These are phyloP conservation scores for Gentiana macrophylla DNA, from an alignment of 257 asterid species.

Conservation along the genomic window DNA sequence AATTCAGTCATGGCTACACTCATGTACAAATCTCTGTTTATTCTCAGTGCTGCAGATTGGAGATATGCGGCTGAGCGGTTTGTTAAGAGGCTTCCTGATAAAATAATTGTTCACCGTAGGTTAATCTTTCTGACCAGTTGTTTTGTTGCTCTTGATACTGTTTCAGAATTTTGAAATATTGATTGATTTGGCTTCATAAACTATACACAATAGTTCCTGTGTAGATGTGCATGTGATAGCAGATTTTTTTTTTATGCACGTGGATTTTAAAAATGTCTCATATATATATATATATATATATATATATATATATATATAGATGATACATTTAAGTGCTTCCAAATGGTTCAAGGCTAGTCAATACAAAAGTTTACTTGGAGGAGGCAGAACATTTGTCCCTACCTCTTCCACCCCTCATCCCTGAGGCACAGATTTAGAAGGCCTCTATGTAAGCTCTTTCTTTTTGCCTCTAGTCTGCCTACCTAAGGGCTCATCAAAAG, in stretches of 20 bases:
- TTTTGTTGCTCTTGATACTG: neutral
- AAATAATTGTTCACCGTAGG: constrained; percentile 80
- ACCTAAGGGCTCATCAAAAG: too few species aligned
- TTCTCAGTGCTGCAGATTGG: constrained; percentile 82
- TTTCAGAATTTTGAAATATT: neutral
- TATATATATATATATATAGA: too few species aligned
- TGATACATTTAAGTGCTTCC: too few species aligned
- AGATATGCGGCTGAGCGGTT: constrained; percentile 79
- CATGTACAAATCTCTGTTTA: constrained; percentile 7
- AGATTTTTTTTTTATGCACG: neutral
- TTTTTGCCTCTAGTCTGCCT: too few species aligned
- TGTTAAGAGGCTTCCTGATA: constrained; percentile 76
- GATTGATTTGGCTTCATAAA: constrained; percentile 3
- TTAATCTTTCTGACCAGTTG: constrained; percentile 7
- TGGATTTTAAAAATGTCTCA: neutral
- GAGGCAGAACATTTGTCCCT: too few species aligned
- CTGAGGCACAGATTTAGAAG: too few species aligned
- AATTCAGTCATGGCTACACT: neutral
- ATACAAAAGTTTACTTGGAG: too few species aligned
- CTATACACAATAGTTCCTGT: neutral
- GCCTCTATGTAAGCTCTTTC: too few species aligned
- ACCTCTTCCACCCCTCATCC: too few species aligned
- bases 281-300: too few species aligned
- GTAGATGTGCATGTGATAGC: neutral
- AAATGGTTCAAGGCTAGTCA: too few species aligned